Percentiles rank a stretch among this genome's conserved stretches.
phyloP scores from a whole-genome alignment of 2,329 filamentous ascomycete genomes.

The Parascedosporium putredinis region DNA sequence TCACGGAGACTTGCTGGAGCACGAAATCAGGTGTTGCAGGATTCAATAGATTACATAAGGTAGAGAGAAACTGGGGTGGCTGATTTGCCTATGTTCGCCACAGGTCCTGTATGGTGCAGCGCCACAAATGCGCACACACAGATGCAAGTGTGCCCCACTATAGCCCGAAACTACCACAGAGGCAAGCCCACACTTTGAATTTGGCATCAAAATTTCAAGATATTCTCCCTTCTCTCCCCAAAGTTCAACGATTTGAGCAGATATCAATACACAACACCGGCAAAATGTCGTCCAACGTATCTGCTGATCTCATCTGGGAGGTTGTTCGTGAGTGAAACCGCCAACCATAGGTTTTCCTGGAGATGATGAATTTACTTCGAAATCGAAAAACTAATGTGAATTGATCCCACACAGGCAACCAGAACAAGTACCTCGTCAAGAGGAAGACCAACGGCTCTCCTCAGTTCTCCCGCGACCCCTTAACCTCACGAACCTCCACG shows the following conservation, averaged over 20 bases:
- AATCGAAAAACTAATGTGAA: conserved; percentile 7
- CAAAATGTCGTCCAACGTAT: conserved; percentile 64
- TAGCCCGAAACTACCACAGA: conserved; percentile 14
- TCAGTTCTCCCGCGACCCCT: conserved; percentile 88
- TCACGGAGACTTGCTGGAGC: no score
- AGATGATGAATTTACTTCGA: not conserved
- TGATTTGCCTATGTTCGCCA: not conserved
- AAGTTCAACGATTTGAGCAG: not conserved
- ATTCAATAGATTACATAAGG: not conserved
- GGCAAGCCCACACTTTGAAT: conserved; percentile 32
- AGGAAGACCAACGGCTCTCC: conserved; percentile 67
- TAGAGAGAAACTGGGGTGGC: no score
- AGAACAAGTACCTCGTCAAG: conserved; percentile 91
- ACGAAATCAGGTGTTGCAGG: not conserved
- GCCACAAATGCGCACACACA: not conserved
- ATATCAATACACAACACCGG: conserved; percentile 16
- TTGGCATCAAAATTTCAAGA: conserved; percentile 8
- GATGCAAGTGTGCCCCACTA: not conserved
- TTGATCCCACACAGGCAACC: conserved; percentile 53
- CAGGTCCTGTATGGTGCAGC: not conserved
- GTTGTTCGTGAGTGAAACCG: conserved; percentile 68
- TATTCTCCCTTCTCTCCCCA: not conserved
- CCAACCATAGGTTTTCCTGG: no score
- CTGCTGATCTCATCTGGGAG: conserved; percentile 89
- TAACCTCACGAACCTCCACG: conserved; percentile 87